Evolutionary conservation across 1,284 basidiomycete species (phyloP).

Genomic region (Sanguinoderma infundibulare): DNA sequence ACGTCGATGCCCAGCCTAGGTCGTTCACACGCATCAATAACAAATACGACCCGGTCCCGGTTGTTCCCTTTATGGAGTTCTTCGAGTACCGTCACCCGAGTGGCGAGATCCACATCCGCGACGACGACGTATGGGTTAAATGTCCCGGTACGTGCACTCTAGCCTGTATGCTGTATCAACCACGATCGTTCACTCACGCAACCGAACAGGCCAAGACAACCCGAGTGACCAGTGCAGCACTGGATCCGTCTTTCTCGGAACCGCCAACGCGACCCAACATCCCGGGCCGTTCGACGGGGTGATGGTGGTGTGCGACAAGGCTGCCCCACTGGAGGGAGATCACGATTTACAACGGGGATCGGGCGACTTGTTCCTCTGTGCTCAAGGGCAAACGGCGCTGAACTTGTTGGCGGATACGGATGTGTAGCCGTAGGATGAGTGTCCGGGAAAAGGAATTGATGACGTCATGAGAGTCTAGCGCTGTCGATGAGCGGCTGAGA

Average conservation of each 20-base stretch:
- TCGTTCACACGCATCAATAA: constrained; percentile 42
- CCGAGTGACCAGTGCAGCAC: constrained; percentile 54
- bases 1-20: constrained; percentile 48
- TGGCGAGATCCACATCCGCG: constrained; percentile 62
- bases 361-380: too few species aligned
- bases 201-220: constrained; percentile 61
- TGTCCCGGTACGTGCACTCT: constrained; percentile 42
- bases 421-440: too few species aligned
- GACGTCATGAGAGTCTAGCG: background rate
- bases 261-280: constrained; percentile 50
- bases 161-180: background rate
- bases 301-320: constrained; percentile 47
- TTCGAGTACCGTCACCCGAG: constrained; percentile 57
- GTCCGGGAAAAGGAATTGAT: background rate
- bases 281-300: constrained; percentile 62
- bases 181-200: constrained; percentile 38
- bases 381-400: too few species aligned
- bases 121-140: constrained; percentile 46
- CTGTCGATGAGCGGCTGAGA: too few species aligned
- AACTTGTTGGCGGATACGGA: too few species aligned
- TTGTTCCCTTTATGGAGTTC: constrained; percentile 38
- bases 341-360: too few species aligned
- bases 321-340: too few species aligned
- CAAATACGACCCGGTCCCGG: constrained; percentile 31
- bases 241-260: constrained; percentile 59